Evolutionary conservation across 129 eudicot genomes (phyloP), one percentile per base, ranked within the genome.

Genomic region (Scalesia atractyloides): DNA sequence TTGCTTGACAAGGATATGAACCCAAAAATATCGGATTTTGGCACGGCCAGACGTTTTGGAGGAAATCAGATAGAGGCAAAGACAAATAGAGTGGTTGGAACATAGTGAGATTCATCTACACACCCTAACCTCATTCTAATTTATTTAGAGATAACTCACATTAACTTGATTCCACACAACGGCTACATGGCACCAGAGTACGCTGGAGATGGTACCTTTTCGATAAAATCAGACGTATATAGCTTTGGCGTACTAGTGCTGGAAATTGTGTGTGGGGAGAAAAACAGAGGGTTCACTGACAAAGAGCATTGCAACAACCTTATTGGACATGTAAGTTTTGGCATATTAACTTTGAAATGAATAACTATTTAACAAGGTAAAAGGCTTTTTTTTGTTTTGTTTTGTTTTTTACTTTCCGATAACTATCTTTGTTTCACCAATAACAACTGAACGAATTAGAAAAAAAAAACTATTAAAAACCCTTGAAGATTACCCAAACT

Each of bases 181-280:
- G 87, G 84, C 16, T 76, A 79, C 66, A 80, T 75, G 87, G 54
- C 87, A 2, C 87, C 84, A 5, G 87, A 83, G 73, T 79, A 83
- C 47, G 82, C 84, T 12, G 70, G 73, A 53, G 84, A 79, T 5
- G 84, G 84, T 1, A 70, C 76, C 11, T 79, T 79, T 70, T 83
- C 80, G 9, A 69, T 79, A 53, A 83, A 79, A 79, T 83, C 84
- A 49, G 87, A 83, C 46, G 84, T 79, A 51, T 83, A 64, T 51
- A 83, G 87, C 69, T 83, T 74, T 13, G 87, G 84, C 13, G 81
- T 79, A 56, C 9, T 83, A 39, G 58, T 83, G 14, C 56, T 83
- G 20, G 87, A 83, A 73, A 79, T 79, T 60, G 67, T 83, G 51
- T 70, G 79, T 68, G 87, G 84, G 52, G 46, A 76, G 47, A 79